These are phyloP conservation scores for Conoideocrella luteorostrata DNA, from an alignment of 2,329 filamentous ascomycete genomes.

Conservation along the genomic window DNA sequence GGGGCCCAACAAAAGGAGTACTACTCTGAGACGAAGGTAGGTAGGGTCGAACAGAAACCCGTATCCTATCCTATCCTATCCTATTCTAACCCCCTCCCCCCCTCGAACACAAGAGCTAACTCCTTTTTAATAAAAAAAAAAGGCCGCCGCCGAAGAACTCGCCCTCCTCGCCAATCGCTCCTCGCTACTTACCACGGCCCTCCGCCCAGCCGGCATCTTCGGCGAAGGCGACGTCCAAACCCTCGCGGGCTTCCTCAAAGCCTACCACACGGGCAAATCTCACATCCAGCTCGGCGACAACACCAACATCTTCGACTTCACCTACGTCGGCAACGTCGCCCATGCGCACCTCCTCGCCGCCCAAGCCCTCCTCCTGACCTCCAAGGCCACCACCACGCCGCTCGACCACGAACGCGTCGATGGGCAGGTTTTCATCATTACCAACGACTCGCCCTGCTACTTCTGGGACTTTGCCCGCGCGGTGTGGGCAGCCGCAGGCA, in stretches of 20 bases:
- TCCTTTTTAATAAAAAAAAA: no score
- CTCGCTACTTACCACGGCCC: slow-evolving; percentile 66
- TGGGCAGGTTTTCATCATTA: slow-evolving; percentile 84
- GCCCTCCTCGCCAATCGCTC: slow-evolving; percentile 70
- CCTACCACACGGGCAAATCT: slow-evolving; percentile 62
- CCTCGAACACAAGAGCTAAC: not conserved
- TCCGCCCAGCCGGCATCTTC: slow-evolving; percentile 85
- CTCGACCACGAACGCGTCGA: slow-evolving; percentile 69
- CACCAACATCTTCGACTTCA: slow-evolving; percentile 58
- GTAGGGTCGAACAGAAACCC: no score
- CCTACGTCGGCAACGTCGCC: slow-evolving; percentile 57
- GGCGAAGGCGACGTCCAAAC: slow-evolving; percentile 80
- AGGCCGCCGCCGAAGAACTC: slow-evolving; percentile 72
- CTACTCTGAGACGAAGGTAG: slow-evolving; percentile 86
- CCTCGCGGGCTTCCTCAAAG: slow-evolving; percentile 66
- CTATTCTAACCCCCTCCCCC: no score
- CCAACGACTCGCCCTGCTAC: slow-evolving; percentile 81
- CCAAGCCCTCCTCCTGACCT: slow-evolving; percentile 59
- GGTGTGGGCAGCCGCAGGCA: slow-evolving; percentile 63
- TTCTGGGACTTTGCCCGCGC: slow-evolving; percentile 85
- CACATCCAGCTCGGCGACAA: slow-evolving; percentile 73
- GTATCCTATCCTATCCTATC: no score
- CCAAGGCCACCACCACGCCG: slow-evolving; percentile 50
- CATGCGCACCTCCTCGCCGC: slow-evolving; percentile 81
- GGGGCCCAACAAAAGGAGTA: slow-evolving; percentile 68